phyloP scores from a whole-genome alignment of 192 early-diverging fungal species.

The Coemansia sp. region DNA sequence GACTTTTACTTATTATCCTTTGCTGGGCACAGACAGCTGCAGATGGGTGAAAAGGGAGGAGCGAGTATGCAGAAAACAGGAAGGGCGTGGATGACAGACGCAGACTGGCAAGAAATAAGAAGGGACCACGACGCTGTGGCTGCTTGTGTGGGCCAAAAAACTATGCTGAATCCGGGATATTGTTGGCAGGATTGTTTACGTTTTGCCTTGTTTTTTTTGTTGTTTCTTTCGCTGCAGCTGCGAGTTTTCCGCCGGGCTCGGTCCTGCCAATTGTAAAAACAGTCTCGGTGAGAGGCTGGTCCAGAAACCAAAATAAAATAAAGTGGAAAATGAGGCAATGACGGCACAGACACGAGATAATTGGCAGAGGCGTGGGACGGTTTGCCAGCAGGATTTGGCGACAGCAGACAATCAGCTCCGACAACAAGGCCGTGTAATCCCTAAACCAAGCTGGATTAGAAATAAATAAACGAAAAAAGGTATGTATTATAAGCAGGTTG shows the following conservation, averaged over 20 bases:
- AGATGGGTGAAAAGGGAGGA: not conserved
- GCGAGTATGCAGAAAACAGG: not conserved
- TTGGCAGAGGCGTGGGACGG: not conserved
- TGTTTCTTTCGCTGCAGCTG: not conserved
- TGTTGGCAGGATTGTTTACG: not conserved
- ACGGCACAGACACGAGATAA: not conserved
- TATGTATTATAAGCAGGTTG: not conserved
- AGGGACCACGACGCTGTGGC: not conserved
- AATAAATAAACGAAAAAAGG: not conserved
- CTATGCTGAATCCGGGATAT: not conserved
- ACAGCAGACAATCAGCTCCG: not conserved
- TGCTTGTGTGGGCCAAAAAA: not conserved
- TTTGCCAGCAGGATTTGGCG: no score
- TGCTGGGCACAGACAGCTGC: not conserved
- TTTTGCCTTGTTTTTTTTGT: not conserved
- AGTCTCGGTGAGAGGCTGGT: not conserved
- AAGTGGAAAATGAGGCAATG: no score
- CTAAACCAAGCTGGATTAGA: not conserved
- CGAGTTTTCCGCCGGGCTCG: not conserved
- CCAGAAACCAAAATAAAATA: no score
- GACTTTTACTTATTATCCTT: no score
- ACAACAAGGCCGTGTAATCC: not conserved
- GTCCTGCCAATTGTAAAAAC: not conserved
- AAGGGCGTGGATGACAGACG: not conserved
- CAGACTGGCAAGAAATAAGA: not conserved